Base-by-base conservation (phyloP, 352 stramenopile species). In the Phytophthora ramorum region DNA sequence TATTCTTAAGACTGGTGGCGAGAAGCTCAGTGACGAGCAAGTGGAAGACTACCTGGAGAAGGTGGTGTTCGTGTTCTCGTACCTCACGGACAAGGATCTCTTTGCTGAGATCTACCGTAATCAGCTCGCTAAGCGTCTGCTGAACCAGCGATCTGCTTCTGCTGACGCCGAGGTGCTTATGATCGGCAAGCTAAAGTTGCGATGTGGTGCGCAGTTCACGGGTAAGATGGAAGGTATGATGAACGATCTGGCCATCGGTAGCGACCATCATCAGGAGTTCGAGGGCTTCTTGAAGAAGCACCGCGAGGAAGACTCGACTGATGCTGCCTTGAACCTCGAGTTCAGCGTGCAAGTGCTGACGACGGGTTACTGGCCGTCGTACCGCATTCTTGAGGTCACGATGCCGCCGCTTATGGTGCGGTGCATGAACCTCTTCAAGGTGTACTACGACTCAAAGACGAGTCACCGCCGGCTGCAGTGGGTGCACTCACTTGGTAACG, bases 161-260 rank as follows among this genome's bases (percentile, higher is more conserved):
- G 88, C 98, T 53, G 97, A 99, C 79, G 92, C 97, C 0, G 98
- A 99, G 74, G 96, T 98, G 73, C 83, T 98, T 19, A 99, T 99
- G 97, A 99, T 99, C 73, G 93, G 93, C 53, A 99, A 99, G 81
- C 85, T 99, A 20, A 99, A 99, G 84, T 83, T 99, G 49, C 90
- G 97, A 46, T 99, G 97, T 71, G 98, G 98, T 69, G 97, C 97
- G 10, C 97, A 99, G 78, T 99, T 99, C 72, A 99, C 98, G 24
- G 97, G 95, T 32, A 97, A 98, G 81, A 99, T 99, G 97, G 98
- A 99, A 79, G 98, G 98, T 66, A 99, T 99, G 98, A 92, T 99
- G 75, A 99, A 98, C 73, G 98, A 99, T 72, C 69, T 99, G 63
- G 91, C 96, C 16, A 98, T 99, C 41, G 97, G 97, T 38, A 97